These are phyloP conservation scores for Mytilinidion resinicola DNA, from an alignment of 495 filamentous ascomycete species.

Conservation along the genomic window DNA sequence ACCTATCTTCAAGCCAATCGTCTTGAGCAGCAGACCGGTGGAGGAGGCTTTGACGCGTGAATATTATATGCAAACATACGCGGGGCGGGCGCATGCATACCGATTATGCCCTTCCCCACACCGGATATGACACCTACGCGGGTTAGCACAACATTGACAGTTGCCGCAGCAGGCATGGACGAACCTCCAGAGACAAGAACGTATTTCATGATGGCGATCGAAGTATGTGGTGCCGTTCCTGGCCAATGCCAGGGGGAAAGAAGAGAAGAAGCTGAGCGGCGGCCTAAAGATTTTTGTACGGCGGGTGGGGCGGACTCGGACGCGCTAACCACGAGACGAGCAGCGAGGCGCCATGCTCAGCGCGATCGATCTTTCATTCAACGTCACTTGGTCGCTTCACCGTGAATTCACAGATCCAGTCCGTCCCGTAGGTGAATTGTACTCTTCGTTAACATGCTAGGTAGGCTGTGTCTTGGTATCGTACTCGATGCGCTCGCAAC, in stretches of 20 bases:
- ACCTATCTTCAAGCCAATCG: slow-evolving; percentile 64
- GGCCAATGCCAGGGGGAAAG: slow-evolving; percentile 31
- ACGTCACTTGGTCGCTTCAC: not conserved
- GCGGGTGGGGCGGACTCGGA: not conserved
- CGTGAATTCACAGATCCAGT: no score
- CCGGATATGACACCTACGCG: slow-evolving; percentile 66
- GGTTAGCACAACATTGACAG: not conserved
- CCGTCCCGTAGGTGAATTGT: no score
- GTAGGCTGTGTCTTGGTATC: slow-evolving; percentile 1
- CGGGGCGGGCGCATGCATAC: slow-evolving; percentile 39
- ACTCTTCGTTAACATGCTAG: not conserved
- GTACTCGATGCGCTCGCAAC: not conserved
- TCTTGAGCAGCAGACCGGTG: slow-evolving; percentile 78
- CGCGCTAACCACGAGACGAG: not conserved
- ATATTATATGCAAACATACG: slow-evolving; percentile 2
- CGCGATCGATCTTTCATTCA: not conserved
- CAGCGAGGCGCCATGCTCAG: not conserved
- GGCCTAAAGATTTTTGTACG: slow-evolving; percentile 3
- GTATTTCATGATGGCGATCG: slow-evolving; percentile 62
- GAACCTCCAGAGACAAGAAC: slow-evolving; percentile 74
- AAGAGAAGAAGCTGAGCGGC: slow-evolving; percentile 10
- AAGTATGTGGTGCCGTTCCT: slow-evolving; percentile 18
- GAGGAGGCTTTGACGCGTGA: slow-evolving; percentile 50
- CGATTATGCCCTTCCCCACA: slow-evolving; percentile 78
- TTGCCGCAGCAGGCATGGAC: slow-evolving; percentile 18